Conservation (phyloP, 1,284 basidiomycete species). For the Boletus sp. region DNA sequence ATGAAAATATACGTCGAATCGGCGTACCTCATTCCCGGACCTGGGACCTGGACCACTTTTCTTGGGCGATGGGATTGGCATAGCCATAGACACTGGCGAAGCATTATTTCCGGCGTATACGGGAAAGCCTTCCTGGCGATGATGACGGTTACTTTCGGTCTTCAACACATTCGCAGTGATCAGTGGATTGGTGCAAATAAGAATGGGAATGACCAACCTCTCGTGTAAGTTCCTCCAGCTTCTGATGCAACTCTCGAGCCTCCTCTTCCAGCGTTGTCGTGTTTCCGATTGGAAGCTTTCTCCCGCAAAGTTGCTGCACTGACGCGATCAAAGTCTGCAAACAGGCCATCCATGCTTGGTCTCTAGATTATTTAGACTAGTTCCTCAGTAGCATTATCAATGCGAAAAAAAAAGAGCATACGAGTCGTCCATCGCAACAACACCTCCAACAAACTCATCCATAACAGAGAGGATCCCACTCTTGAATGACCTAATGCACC, state of each 20-base stretch:
- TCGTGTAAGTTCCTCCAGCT: conserved; percentile 19
- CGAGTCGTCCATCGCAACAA: conserved; percentile 67
- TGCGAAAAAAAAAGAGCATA: conserved; percentile 20
- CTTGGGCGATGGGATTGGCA: conserved; percentile 41
- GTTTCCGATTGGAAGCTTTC: conserved; percentile 22
- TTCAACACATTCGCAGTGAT: conserved; percentile 47
- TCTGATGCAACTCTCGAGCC: conserved; percentile 16
- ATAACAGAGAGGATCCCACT: conserved; percentile 62
- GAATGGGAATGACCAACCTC: conserved; percentile 20
- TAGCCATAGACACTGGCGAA: neutral
- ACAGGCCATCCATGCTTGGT: conserved; percentile 25
- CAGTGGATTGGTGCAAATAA: conserved; percentile 1
- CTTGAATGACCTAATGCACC: conserved; percentile 60
- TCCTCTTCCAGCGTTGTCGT: conserved; percentile 18
- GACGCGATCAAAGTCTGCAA: conserved; percentile 26
- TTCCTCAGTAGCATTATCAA: neutral
- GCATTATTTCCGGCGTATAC: conserved; percentile 18
- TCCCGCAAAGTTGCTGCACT: conserved; percentile 25
- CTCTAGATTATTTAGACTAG: conserved; percentile 18
- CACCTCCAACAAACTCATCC: conserved; percentile 71
- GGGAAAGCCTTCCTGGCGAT: conserved; percentile 43
- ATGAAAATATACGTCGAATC: neutral
- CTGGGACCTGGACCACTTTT: conserved; percentile 46
- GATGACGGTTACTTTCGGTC: conserved; percentile 58
- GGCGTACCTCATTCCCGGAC: conserved; percentile 54